Base-by-base conservation (phyloP, 352 stramenopile species). In the Albugo candida region DNA sequence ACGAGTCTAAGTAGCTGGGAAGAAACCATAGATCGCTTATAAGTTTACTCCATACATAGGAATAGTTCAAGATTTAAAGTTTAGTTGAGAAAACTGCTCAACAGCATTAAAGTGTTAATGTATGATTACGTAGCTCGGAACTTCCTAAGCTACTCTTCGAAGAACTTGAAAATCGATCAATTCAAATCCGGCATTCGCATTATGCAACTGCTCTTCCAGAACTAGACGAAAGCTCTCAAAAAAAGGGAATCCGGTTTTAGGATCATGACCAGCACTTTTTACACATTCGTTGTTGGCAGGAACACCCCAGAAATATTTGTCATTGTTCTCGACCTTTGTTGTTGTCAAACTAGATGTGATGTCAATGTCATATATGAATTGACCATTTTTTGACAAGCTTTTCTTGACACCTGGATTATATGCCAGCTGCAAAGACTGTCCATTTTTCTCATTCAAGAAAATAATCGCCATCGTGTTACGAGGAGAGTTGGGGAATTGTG, bases 291-390 rank as follows among this genome's bases (percentile, higher is more conserved):
- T 49, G 11, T 59, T 50, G 4, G 64, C 52, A 11, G 67, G 59
- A 13, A 69, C 67, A 17, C 73, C 70, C 70, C 73, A 85, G 58
- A 83, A 85, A 0, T 70, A 36, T 1, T 85, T 45, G 14, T 59
- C 63, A 51, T 85, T 82, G 60, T 83, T 83, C 61, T 85, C 83
- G 52, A 85, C 83, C 63, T 81, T 81, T 31, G 48, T 60, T 20
- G 70, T 78, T 16, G 64, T 55, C 11, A 47, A 57, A 31, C 70
- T 65, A 37, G 51, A 63, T 38, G 67, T 67, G 13, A 54, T 57
- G 17, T 53, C 45, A 31, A 85, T 49, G 47, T 85, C 73, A 57
- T 77, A 82, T 49, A 70, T 85, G 52, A 67, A 56, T 1, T 49
- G 53, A n/a, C 57, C 58, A 51, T 66, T 69, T 19, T 70, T 51